These are phyloP conservation scores for Ophiostoma pallidulum DNA, from an alignment of 2,329 filamentous ascomycete species.

Conservation along the genomic window DNA sequence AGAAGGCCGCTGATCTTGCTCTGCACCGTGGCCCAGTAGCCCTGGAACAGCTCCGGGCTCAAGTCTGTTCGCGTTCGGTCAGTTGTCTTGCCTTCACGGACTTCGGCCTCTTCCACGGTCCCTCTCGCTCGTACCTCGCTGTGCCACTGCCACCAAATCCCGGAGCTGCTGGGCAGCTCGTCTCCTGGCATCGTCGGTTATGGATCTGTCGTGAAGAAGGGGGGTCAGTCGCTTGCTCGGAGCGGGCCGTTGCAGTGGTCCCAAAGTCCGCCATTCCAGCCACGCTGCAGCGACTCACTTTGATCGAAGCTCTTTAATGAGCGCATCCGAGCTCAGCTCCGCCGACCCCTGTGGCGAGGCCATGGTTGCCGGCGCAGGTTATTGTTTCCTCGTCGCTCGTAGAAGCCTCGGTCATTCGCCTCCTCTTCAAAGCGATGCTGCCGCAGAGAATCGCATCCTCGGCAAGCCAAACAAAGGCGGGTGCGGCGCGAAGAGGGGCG, in stretches of 20 bases:
- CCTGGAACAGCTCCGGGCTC: constrained; percentile 64
- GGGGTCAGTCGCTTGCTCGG: not conserved
- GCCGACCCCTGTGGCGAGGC: constrained; percentile 28
- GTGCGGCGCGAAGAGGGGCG: not conserved
- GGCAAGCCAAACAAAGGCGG: not conserved
- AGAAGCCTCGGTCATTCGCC: constrained; percentile 8
- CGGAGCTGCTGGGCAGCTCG: constrained; percentile 44
- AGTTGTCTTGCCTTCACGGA: not conserved
- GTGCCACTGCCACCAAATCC: constrained; percentile 45
- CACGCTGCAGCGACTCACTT: constrained; percentile 28
- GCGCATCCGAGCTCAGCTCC: constrained; percentile 45
- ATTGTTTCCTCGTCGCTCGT: not conserved
- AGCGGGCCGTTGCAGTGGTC: too few species aligned
- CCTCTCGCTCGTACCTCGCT: constrained; percentile 37
- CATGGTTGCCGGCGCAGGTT: constrained; percentile 13
- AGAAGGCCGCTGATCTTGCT: constrained; percentile 55
- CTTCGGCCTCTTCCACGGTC: not conserved
- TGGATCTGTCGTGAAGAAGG: constrained; percentile 17
- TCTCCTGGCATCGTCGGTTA: constrained; percentile 40
- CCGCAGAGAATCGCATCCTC: constrained; percentile 15
- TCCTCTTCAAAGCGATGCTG: constrained; percentile 15
- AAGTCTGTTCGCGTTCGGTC: constrained; percentile 52
- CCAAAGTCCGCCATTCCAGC: not conserved
- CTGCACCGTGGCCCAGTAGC: constrained; percentile 48
- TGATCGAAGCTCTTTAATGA: constrained; percentile 46